phyloP scores from a whole-genome alignment of 257 asterid genomes.

The Primulina tabacum region DNA sequence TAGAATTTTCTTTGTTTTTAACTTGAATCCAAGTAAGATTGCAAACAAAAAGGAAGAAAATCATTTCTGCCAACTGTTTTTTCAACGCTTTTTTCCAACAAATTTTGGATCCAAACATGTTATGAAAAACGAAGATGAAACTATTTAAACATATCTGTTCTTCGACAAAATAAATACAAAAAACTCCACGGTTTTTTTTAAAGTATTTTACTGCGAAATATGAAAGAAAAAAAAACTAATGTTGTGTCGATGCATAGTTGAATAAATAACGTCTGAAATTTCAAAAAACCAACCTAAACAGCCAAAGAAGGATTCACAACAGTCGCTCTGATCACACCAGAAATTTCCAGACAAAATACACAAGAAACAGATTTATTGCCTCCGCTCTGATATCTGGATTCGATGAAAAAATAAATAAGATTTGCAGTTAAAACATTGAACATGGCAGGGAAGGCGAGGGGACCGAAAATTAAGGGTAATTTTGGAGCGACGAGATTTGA shows the following conservation, averaged over 20 bases:
- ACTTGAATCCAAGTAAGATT: no score
- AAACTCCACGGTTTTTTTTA: no score
- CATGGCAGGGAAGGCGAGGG: not conserved
- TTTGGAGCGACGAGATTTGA: no score
- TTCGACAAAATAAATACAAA: not conserved
- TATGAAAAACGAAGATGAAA: no score
- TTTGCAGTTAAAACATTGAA: not conserved
- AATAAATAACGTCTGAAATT: not conserved
- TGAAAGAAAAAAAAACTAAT: not conserved
- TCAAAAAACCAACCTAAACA: not conserved
- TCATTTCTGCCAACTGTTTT: no score
- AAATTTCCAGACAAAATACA: not conserved
- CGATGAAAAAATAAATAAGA: not conserved
- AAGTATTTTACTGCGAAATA: no score
- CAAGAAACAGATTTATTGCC: not conserved
- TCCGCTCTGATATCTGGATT: not conserved
- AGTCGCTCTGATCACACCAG: not conserved
- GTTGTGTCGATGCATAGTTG: not conserved
- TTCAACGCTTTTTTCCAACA: not conserved
- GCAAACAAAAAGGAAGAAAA: no score
- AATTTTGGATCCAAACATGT: not conserved
- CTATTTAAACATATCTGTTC: no score
- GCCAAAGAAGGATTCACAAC: not conserved
- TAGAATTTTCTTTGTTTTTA: no score
- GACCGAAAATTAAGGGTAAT: not conserved